Conservation (phyloP, 1,139 yeast species). For the Geotrichum cucujoidarum region DNA sequence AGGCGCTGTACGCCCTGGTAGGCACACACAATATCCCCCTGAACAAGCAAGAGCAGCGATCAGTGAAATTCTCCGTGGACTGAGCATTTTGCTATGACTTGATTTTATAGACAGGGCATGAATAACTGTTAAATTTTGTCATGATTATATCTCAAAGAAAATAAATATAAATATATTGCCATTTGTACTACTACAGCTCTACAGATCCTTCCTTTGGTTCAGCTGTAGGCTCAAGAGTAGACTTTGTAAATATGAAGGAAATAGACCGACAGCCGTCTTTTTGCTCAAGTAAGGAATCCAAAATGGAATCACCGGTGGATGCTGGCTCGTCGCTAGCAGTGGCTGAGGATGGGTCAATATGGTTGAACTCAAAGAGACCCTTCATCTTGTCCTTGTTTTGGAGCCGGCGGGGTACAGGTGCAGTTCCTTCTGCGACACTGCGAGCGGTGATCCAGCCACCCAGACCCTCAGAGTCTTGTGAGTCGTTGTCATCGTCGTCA, state of each 20-base stretch:
- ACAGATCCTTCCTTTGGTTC: no score
- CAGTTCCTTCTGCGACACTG: conserved; percentile 28
- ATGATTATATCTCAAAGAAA: no score
- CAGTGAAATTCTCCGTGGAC: no score
- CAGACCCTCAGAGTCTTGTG: conserved; percentile 25
- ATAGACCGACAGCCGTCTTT: not conserved
- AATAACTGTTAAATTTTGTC: no score
- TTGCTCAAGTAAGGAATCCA: conserved; percentile 5
- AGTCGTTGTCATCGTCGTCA: conserved; percentile 21
- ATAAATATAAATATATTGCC: no score
- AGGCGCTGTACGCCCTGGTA: no score
- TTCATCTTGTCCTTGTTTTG: conserved; percentile 41
- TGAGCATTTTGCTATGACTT: no score
- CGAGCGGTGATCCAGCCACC: conserved; percentile 50
- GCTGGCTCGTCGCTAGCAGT: conserved; percentile 1
- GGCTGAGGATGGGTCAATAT: conserved; percentile 39
- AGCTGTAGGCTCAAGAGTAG: conserved; percentile 16
- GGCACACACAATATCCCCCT: no score
- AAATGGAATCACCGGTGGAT: conserved; percentile 11
- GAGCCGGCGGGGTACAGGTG: conserved; percentile 25
- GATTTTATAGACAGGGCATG: no score
- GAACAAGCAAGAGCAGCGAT: no score
- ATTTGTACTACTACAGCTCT: no score
- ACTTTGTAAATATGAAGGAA: conserved; percentile 16
- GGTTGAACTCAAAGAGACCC: conserved; percentile 55